Conservation (phyloP, 768 basidiomycete genomes). For the Chalciporus chontae region DNA sequence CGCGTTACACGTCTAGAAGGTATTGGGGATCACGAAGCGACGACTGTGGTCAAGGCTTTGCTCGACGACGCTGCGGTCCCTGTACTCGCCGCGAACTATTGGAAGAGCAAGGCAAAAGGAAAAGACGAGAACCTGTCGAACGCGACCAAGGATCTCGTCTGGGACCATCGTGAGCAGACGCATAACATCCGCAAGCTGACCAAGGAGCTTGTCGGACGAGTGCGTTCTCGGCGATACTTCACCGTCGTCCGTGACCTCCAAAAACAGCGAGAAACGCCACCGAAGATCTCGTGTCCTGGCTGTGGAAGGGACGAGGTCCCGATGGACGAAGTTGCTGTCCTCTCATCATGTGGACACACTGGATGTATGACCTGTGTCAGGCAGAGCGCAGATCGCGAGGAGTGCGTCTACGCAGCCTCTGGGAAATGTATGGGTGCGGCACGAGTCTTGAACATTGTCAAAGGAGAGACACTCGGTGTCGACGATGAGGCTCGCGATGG, state of each 20-base stretch:
- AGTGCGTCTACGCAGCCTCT: constrained; percentile 71
- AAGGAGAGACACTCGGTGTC: constrained; percentile 71
- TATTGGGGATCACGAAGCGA: constrained; percentile 75
- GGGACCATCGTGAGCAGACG: constrained; percentile 84
- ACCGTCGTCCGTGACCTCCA: constrained; percentile 87
- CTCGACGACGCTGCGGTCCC: constrained; percentile 59
- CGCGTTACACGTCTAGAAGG: constrained; percentile 62
- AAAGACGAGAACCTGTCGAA: constrained; percentile 55
- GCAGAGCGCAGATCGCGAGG: constrained; percentile 68
- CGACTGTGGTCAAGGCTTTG: constrained; percentile 53
- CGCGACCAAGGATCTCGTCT: constrained; percentile 57
- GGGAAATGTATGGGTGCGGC: constrained; percentile 78
- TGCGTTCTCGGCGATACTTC: constrained; percentile 90
- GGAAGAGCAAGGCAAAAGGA: constrained; percentile 45
- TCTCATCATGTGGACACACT: constrained; percentile 90
- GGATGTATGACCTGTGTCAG: constrained; percentile 77
- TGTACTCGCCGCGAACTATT: constrained; percentile 25
- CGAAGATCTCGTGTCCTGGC: constrained; percentile 56
- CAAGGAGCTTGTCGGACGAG: constrained; percentile 87
- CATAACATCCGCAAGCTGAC: constrained; percentile 80
- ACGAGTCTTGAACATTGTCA: constrained; percentile 77
- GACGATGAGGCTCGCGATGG: constrained; percentile 76
- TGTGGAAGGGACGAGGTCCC: constrained; percentile 57
- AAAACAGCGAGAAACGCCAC: constrained; percentile 59
- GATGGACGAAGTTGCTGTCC: constrained; percentile 69